These are phyloP conservation scores for Zopfia rhizophila DNA, from an alignment of 2,329 filamentous ascomycete species.

Conservation along the genomic window DNA sequence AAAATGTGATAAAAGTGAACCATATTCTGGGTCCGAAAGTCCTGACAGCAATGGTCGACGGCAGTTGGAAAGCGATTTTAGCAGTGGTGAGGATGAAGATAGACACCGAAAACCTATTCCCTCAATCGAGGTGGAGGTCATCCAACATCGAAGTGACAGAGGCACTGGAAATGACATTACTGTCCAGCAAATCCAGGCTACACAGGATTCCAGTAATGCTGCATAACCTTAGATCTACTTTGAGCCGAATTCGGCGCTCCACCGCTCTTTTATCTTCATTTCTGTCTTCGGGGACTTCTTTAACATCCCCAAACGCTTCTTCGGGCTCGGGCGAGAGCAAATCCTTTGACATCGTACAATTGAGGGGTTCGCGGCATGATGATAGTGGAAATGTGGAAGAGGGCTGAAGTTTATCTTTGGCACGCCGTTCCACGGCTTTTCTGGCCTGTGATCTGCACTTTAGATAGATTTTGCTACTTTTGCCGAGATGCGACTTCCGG, in stretches of 20 bases:
- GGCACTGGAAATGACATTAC: constrained; percentile 74
- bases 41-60: constrained; percentile 73
- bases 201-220: constrained; percentile 77
- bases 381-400: too few species aligned
- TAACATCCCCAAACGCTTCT: too few species aligned
- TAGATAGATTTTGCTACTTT: too few species aligned
- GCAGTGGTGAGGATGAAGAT: constrained; percentile 80
- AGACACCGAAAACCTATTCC: constrained; percentile 73
- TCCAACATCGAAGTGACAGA: constrained; percentile 74
- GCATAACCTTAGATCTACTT: constrained; percentile 74
- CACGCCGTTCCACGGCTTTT: too few species aligned
- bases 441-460: too few species aligned
- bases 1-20: constrained; percentile 69
- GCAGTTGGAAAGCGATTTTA: constrained; percentile 74
- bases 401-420: too few species aligned
- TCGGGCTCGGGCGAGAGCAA: too few species aligned
- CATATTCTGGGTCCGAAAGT: constrained; percentile 71
- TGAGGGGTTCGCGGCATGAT: too few species aligned
- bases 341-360: too few species aligned
- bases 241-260: constrained; percentile 65
- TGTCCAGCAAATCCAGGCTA: constrained; percentile 75
- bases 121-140: constrained; percentile 69
- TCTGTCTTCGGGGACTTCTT: too few species aligned
- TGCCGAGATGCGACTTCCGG: too few species aligned
- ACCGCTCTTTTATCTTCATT: constrained; percentile 30